Base-by-base conservation (phyloP, 2,329 filamentous ascomycete species). In the Fusarium concolor region DNA sequence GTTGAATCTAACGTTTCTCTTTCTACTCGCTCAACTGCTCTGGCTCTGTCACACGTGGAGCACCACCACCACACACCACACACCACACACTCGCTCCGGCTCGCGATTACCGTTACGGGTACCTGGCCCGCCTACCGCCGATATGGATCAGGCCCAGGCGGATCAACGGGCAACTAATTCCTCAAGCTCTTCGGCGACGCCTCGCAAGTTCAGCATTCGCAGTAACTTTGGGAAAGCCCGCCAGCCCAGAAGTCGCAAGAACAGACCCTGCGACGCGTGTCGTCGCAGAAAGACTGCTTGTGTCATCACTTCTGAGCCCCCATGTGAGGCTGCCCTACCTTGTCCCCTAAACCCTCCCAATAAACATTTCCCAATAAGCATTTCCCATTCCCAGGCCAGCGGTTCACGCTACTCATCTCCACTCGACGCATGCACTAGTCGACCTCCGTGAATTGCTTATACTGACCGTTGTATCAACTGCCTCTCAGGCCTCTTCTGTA, bases 281-380 rank as follows among this genome's bases (percentile, higher is more conserved):
- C 79, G 81, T 10, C 75, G 75, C 45, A 76, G 82, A 18, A 84
- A 83, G 73, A 83, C 81, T 41, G 82, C 80, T n/a, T 84, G 82
- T 68, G 78, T 83, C 10, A 83, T 84, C 55, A 77, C 79, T 29
- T 75, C 75, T 12, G 74, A 78, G 58, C 81, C 81, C 50, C 82
- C 81, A 58, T 83, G 82, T 84, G 76, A 74, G 80, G 68, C 22
- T 35, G 17, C 31, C 42, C 59, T 24, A 24, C 22, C 22, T 24
- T 24, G 4, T 24, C 22, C 22, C 22, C 6, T 29, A 14, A 20
- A 26, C 24, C 20, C 31, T 22, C n/a, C 14, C 26, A 31, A 31
- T 31, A 50, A 26, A 26, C 26, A 9, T 26, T 26, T 29, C 42
- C 14, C 51, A 20, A 39, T 39, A 22, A n/a, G 5, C 29, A 31